These are phyloP conservation scores for Candida schatavii DNA, from an alignment of 805 yeast species.

Conservation along the genomic window DNA sequence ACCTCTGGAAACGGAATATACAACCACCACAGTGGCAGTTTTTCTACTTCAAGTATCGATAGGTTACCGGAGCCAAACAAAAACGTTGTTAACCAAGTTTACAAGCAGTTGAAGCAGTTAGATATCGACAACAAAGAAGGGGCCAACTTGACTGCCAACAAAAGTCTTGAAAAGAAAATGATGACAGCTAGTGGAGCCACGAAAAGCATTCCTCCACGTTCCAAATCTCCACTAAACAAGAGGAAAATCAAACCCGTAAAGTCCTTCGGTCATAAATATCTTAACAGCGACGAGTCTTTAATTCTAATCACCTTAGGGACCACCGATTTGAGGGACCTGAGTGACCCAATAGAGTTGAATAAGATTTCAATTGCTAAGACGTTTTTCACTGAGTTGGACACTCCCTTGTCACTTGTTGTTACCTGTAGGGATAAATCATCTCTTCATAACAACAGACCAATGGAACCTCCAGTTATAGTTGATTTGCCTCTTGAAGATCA, in stretches of 20 bases:
- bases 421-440: slow-evolving; percentile 30
- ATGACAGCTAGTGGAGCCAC: neutral
- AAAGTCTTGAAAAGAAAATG: slow-evolving; percentile 8
- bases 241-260: slow-evolving; percentile 55
- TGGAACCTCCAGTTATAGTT: slow-evolving; percentile 58
- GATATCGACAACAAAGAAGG: slow-evolving; percentile 10
- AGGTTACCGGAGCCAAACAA: slow-evolving; percentile 33
- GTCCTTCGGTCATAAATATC: slow-evolving; percentile 80
- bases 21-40: slow-evolving; percentile 8
- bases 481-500: slow-evolving; percentile 85
- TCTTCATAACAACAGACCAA: slow-evolving; percentile 18
- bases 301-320: slow-evolving; percentile 85
- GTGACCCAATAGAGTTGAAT: slow-evolving; percentile 63
- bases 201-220: slow-evolving; percentile 8
- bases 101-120: slow-evolving; percentile 35
- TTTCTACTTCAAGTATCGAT: slow-evolving; percentile 33
- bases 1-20: neutral
- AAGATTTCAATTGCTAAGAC: slow-evolving; percentile 73
- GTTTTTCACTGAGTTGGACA: slow-evolving; percentile 80
- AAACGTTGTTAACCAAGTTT: slow-evolving; percentile 33
- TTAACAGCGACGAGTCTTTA: slow-evolving; percentile 61
- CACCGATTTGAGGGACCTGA: slow-evolving; percentile 64
- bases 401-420: slow-evolving; percentile 76
- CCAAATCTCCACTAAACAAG: slow-evolving; percentile 21
- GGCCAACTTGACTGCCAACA: neutral